Evolutionary conservation across 768 basidiomycete species (phyloP).

Genomic region (Trametes coccinea): DNA sequence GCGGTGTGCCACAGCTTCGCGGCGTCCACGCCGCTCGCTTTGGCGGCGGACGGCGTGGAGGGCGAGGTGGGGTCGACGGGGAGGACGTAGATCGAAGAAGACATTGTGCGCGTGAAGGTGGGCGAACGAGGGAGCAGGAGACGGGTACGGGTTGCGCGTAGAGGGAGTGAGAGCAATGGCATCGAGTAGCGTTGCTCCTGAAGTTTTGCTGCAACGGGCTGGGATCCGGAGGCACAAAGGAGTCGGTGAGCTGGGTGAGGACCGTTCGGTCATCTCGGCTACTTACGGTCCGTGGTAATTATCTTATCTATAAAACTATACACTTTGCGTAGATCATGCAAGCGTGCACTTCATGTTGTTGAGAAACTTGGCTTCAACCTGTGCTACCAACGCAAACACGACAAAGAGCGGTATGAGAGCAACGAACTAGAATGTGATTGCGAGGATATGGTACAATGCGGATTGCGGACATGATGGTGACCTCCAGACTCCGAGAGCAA

Average conservation of each 20-base stretch:
- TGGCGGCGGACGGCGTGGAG: constrained; percentile 27
- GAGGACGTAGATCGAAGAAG: constrained; percentile 39
- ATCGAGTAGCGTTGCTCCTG: background rate
- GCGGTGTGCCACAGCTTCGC: constrained; percentile 55
- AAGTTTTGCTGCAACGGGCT: background rate
- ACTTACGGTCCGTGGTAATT: no score
- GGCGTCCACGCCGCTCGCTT: constrained; percentile 41
- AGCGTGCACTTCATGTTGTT: no score
- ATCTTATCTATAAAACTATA: no score
- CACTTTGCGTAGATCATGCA: background rate
- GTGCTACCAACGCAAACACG: no score
- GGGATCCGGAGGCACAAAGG: background rate
- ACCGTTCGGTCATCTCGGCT: no score
- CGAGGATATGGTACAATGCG: constrained; percentile 11
- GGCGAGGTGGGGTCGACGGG: constrained; percentile 52
- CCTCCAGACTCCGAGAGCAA: constrained; percentile 8
- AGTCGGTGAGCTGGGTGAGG: no score
- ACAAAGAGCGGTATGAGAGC: background rate
- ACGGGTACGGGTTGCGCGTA: background rate
- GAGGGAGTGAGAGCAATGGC: background rate
- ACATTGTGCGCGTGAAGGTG: constrained; percentile 7
- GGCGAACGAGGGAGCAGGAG: constrained; percentile 5
- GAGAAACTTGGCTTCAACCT: no score
- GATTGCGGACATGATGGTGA: constrained; percentile 5
- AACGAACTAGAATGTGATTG: background rate